Percentiles rank a stretch among this genome's conserved stretches.
These are phyloP conservation scores for Boletus subparvulus DNA, from an alignment of 768 basidiomycete species.

Conservation along the genomic window DNA sequence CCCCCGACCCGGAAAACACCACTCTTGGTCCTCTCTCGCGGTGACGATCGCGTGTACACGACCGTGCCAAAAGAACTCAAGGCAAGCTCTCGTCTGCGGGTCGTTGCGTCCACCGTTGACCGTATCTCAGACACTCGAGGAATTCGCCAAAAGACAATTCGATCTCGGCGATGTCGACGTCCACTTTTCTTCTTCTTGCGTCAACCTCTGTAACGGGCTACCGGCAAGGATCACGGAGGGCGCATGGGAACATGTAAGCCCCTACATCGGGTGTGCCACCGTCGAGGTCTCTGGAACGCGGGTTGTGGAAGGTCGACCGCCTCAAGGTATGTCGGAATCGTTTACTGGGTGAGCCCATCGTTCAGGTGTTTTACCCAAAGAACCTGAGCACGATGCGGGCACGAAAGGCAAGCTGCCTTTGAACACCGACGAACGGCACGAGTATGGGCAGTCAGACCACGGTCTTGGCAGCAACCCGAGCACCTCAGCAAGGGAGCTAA, in stretches of 20 bases:
- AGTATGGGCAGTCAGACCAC: neutral
- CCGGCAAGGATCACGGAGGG: constrained; percentile 24
- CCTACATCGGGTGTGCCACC: constrained; percentile 25
- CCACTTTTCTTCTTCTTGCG: constrained; percentile 17
- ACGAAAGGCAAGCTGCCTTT: neutral
- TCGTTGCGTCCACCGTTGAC: neutral
- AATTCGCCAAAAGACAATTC: constrained; percentile 21
- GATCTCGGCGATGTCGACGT: constrained; percentile 17
- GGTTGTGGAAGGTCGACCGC: neutral
- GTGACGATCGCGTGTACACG: constrained; percentile 19
- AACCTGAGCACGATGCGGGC: neutral
- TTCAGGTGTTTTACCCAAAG: neutral
- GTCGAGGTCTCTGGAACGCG: constrained; percentile 2
- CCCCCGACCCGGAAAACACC: constrained; percentile 23
- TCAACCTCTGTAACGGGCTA: constrained; percentile 18
- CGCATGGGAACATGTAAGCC: constrained; percentile 18
- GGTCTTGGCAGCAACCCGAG: neutral
- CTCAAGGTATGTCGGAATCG: neutral
- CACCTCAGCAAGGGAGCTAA: neutral
- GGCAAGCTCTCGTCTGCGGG: constrained; percentile 1
- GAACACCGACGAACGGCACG: neutral
- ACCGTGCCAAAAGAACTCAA: constrained; percentile 16
- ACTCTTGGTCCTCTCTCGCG: constrained; percentile 18
- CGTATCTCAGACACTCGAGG: constrained; percentile 12
- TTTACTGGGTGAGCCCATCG: neutral